Base-by-base conservation (phyloP, 306 rosid species). In the Dryas drummondii region DNA sequence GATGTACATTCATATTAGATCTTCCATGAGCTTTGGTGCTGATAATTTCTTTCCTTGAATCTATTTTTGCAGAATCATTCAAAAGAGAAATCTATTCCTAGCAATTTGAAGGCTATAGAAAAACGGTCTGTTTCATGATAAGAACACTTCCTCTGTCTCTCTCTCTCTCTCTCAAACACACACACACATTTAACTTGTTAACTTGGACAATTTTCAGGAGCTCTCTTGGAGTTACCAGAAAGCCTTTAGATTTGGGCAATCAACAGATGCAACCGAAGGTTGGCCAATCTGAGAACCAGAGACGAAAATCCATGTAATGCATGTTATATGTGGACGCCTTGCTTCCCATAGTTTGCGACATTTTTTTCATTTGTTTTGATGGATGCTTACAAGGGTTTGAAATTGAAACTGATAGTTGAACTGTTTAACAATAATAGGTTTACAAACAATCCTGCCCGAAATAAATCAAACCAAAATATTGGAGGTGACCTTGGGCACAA, bases 41-140 rank as follows among this genome's bases (percentile, higher is more conserved):
- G 70, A 42, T 57, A 56, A 63, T 5, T n/a, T 59, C 1, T 53
- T 63, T 26, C 1, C 11, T 1, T 5, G 47, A 42, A 7, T 12
- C 44, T 52, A 19, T 64, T 12, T 40, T 46, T 72, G 66, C 75
- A 78, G 83, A 62, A 47, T 67, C 26, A 68, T 40, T 8, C 19
- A 37, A 47, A 56, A 64, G 75, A 78, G 65, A 58, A 16, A 22
- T 4, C 52, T 27, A 37, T 48, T 74, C n/a, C 71, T 59, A 22
- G 66, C 51, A 60, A 53, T 32, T 74, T 53, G 70, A 52, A 59
- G 48, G 70, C 74, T 70, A 17, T 26, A 64, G 78, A 64, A 9
- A 64, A 62, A 74, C 47, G 72, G 81, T 81, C n/a, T 7, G 71
- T 60, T 52, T 70, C 55, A 3, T 42, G 47, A 70, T 63, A 26